These are phyloP conservation scores for Neofusicoccum laricinum DNA, from an alignment of 2,329 filamentous ascomycete species.

Conservation along the genomic window DNA sequence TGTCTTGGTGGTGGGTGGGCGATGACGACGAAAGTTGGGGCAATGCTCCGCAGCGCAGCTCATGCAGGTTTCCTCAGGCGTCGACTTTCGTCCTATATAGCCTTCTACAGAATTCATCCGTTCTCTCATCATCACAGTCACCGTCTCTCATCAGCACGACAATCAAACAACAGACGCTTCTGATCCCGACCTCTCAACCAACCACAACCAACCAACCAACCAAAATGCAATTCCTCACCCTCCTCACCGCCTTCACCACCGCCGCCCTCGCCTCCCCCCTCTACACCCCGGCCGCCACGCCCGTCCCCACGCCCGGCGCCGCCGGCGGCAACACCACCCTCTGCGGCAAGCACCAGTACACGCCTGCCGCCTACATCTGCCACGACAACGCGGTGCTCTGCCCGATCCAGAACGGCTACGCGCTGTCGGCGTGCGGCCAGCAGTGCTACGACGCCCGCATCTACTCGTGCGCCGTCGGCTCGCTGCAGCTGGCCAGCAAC, in stretches of 20 bases:
- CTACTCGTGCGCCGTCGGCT: background rate
- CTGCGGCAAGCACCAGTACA: conserved; percentile 9
- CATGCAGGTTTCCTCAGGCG: background rate
- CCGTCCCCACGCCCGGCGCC: background rate
- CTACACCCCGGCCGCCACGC: background rate
- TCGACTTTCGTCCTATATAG: background rate
- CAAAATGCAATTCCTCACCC: conserved; percentile 14
- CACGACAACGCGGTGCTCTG: background rate
- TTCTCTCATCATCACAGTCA: background rate
- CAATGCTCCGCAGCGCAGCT: background rate
- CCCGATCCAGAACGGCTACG: conserved; percentile 5
- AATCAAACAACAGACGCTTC: background rate
- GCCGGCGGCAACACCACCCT: background rate
- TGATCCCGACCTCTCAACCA: background rate
- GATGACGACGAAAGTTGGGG: conserved; percentile 10
- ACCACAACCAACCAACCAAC: background rate
- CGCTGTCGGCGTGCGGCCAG: background rate
- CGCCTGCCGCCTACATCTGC: background rate
- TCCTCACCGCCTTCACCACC: conserved; percentile 5
- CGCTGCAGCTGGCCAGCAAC: background rate
- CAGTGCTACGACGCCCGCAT: conserved; percentile 14
- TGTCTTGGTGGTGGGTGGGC: background rate
- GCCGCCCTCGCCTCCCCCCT: background rate
- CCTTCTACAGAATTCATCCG: background rate
- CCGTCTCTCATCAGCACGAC: background rate